Base-by-base conservation (phyloP, 2,329 filamentous ascomycete genomes). In the Penicillium sp. region DNA sequence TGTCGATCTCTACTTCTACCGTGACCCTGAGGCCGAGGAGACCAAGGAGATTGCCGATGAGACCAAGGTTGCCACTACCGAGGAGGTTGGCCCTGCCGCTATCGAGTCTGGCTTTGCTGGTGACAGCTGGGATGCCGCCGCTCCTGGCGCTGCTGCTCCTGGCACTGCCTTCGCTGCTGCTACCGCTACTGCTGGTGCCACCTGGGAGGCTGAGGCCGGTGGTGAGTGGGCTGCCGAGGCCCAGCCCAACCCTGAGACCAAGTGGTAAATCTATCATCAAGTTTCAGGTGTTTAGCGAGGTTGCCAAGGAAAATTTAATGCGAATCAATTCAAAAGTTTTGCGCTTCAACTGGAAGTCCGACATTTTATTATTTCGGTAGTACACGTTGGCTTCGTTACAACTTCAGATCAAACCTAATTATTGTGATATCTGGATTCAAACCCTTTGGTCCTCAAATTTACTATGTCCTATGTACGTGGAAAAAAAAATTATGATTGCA, bases 1-100 rank as follows among this genome's bases (percentile, higher is more conserved):
- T 88, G 91, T 95, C 73, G 94, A 99, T 88, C 83, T 99, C 73
- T 99, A 99, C 91, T 99, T 99, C 88, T 97, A 99, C 90, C 94
- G 95, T 78, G 95, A 99, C 81, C 94, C 95, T 71, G 94, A 99
- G 82, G 91, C 92, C 68, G 94, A 99, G 87, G 94, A 96, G 78
- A 93, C 96, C 86, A 96, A 99, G 83, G 95, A 97, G 74, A 73
- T 80, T 77, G 83, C 87, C 66, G 89, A 81, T 61, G 93, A 97
- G 84, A 72, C 81, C 69, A 96, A 97, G 88, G 81, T 87, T 63
- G 82, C 90, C 65, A 88, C 85, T 72, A 88, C 83, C 68, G 92
- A 96, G 66, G 93, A 97, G 81, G 89, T 89, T 72, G 91, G 87
- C 68, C 73, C 89, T 62, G 87, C 80, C 68, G 86, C 89, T 67